A percentile compares a stretch with the other conserved stretches of the same genome.
These are phyloP conservation scores for Colletotrichum sp. DNA, from an alignment of 2,329 filamentous ascomycete species.

Conservation along the genomic window DNA sequence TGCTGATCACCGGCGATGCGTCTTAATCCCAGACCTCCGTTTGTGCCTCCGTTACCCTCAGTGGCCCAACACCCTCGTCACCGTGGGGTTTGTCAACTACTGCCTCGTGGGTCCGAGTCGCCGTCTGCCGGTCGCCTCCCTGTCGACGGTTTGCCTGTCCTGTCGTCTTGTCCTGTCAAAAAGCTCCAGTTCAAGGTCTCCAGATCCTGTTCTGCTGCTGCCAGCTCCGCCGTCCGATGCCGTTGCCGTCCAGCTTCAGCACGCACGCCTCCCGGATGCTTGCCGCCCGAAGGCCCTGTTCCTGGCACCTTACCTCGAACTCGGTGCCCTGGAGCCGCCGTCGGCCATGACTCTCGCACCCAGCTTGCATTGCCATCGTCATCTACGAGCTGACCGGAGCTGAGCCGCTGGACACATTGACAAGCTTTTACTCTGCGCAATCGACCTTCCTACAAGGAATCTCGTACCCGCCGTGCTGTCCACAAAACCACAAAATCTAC, in stretches of 20 bases:
- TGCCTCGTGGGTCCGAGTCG: slow-evolving; percentile 2
- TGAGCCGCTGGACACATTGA: not conserved
- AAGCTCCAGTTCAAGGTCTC: not conserved
- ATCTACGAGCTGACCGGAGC: not conserved
- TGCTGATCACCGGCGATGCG: not conserved
- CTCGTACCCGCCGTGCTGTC: not conserved
- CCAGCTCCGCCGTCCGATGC: not conserved
- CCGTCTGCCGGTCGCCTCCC: not conserved
- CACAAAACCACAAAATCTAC: not conserved
- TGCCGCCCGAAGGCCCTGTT: not conserved
- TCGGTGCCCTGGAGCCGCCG: not conserved
- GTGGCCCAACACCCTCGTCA: not conserved
- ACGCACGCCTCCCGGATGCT: not conserved
- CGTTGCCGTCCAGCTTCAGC: not conserved
- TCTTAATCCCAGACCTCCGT: slow-evolving; percentile 4
- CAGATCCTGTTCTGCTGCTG: not conserved
- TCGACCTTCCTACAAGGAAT: not conserved
- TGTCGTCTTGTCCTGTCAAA: not conserved
- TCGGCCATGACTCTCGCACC: not conserved
- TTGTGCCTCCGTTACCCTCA: not conserved
- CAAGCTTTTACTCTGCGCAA: not conserved
- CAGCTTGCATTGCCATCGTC: slow-evolving; percentile 5
- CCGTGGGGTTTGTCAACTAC: not conserved
- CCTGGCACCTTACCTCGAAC: not conserved
- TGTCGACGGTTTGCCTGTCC: not conserved